A percentile compares a stretch with the other conserved stretches of the same genome.
These are phyloP conservation scores for Singerocomus rubriflavus DNA, from an alignment of 1,284 basidiomycete genomes.

Conservation along the genomic window DNA sequence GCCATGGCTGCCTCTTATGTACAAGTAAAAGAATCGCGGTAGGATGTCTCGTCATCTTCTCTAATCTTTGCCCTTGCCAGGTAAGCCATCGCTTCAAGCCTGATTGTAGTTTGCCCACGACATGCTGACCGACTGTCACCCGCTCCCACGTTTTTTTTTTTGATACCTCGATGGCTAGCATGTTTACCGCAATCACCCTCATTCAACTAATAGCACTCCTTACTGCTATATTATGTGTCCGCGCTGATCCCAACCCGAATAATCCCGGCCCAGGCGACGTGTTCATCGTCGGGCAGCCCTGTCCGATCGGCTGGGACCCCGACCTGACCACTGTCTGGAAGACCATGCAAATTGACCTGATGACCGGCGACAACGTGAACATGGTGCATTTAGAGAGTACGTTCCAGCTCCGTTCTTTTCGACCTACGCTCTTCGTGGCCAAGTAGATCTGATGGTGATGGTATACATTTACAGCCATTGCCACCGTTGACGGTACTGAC, in stretches of 20 bases:
- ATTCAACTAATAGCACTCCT: conserved; percentile 42
- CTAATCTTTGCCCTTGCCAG: too few relatives aligned
- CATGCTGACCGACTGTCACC: too few relatives aligned
- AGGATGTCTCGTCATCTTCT: too few relatives aligned
- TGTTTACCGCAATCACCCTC: conserved; percentile 42
- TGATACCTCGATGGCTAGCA: conserved; percentile 11
- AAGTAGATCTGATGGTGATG: too few relatives aligned
- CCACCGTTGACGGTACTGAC: conserved; percentile 59
- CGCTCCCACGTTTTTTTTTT: too few relatives aligned
- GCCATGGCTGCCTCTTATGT: too few relatives aligned
- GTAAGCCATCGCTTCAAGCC: too few relatives aligned
- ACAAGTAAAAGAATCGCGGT: too few relatives aligned
- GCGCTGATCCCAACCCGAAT: conserved; percentile 52
- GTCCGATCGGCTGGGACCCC: conserved; percentile 52
- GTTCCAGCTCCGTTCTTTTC: conserved; percentile 25
- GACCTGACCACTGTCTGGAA: conserved; percentile 62
- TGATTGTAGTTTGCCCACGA: too few relatives aligned
- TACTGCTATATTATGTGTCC: conserved; percentile 40
- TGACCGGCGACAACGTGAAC: conserved; percentile 70
- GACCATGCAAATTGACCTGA: conserved; percentile 68
- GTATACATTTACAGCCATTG: conserved; percentile 38
- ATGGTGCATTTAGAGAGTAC: conserved; percentile 71
- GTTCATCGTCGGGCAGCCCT: conserved; percentile 55
- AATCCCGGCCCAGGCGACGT: conserved; percentile 52
- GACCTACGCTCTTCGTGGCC: not conserved